These are phyloP conservation scores for Phaeosphaeria sp. DNA, from an alignment of 2,329 filamentous ascomycete species.

Conservation along the genomic window DNA sequence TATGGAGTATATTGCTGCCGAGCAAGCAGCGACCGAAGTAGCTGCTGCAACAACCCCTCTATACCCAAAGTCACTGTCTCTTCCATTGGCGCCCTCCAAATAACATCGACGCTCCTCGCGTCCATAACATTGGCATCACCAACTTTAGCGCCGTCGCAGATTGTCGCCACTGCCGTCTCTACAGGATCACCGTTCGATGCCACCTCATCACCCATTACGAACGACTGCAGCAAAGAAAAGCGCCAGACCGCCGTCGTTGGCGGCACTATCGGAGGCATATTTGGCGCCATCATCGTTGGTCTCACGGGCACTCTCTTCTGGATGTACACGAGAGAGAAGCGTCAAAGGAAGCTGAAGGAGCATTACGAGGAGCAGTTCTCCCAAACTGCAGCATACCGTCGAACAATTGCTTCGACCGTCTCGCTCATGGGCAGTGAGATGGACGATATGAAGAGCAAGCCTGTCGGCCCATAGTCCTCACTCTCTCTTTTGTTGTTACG, in stretches of 20 bases:
- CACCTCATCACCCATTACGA: constrained; percentile 6
- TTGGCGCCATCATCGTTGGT: constrained; percentile 28
- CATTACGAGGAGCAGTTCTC: constrained; percentile 43
- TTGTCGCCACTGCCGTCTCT: constrained; percentile 13
- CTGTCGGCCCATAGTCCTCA: not conserved
- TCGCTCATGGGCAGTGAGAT: constrained; percentile 12
- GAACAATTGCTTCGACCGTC: constrained; percentile 22
- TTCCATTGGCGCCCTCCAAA: constrained; percentile 29
- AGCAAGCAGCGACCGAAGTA: constrained; percentile 26
- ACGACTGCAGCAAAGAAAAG: constrained; percentile 24
- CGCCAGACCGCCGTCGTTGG: constrained; percentile 30
- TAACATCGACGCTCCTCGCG: constrained; percentile 4
- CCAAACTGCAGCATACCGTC: constrained; percentile 34
- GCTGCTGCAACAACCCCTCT: constrained; percentile 39
- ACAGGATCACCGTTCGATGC: constrained; percentile 13
- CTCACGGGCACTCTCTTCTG: constrained; percentile 24
- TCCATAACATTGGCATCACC: constrained; percentile 1
- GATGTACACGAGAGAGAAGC: constrained; percentile 38
- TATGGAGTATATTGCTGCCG: constrained; percentile 46
- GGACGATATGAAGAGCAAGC: not conserved
- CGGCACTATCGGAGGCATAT: constrained; percentile 31
- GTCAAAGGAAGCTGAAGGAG: constrained; percentile 41
- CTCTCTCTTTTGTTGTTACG: not conserved
- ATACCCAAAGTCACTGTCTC: constrained; percentile 31
- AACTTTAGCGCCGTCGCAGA: constrained; percentile 9